Evolutionary conservation across 2,329 filamentous ascomycete genomes (phyloP), one percentile per base, ranked within the genome.

Genomic region (Colletotrichum eleusines): DNA sequence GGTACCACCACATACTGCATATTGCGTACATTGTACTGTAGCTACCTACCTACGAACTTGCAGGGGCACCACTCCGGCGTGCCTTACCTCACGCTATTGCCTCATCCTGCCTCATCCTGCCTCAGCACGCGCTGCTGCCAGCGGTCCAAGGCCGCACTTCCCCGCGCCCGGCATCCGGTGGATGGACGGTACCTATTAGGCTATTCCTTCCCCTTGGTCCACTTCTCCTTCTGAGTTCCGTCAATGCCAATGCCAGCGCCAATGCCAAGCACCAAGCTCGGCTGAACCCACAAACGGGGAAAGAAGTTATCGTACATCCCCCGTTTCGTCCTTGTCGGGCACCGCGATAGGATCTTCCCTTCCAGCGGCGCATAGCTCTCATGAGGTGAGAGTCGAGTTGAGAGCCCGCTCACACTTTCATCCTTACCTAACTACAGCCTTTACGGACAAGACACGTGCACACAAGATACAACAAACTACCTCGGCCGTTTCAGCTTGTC

Each of bases 61-160:
- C 69, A 68, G 64, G 69, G 46, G 58, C 38, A 40, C 12, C 57
- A 33, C 57, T 62, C 63, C 50, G 16, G 26, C 33, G 42, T 44
- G 55, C 67, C 50, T 67, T 57, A 12, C 63, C 57, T 67, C 50
- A 63, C 51, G 57, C 57, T 71, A 67, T 46, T 59, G 54, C 42
- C 31, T 40, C 44, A 50, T 53, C 44, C 18, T 54, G 28, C 33
- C n/a, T 42, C 46, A 53, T 4, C 51, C 14, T 33, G 16, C 26
- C 42, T 44, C 50, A 55, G 53, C 53, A 55, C 53, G 5, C 63
- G 5, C 68, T 63, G 68, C 58, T 59, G 31, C 53, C 48, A 63
- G 65, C 50, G 69, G 64, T 40, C 51, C 69, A 63, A 69, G 69
- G 31, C 69, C 53, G 65, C 69, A 71, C 59, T 71, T 71, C 64